These are phyloP conservation scores for Malassezia vespertilionis DNA, from an alignment of 1,284 basidiomycete genomes.

Conservation along the genomic window DNA sequence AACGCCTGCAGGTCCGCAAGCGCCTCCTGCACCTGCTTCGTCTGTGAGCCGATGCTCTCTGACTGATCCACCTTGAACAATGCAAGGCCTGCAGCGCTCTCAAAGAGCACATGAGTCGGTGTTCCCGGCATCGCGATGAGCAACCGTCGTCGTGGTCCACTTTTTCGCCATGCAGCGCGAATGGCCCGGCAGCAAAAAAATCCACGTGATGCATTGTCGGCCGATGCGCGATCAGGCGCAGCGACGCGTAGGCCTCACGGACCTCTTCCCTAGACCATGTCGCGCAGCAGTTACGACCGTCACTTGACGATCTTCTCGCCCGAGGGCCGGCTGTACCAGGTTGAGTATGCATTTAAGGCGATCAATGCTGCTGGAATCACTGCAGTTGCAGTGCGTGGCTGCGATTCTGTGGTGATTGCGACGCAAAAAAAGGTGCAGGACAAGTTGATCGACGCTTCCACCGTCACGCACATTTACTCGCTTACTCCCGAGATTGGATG, in stretches of 20 bases:
- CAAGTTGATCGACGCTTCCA: conserved; percentile 89
- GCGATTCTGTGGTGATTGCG: conserved; percentile 86
- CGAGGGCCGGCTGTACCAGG: conserved; percentile 45
- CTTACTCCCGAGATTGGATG: conserved; percentile 94
- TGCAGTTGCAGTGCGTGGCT: conserved; percentile 79
- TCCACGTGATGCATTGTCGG: conserved; percentile 12
- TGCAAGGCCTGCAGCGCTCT: conserved; percentile 88
- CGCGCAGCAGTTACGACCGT: conserved; percentile 44
- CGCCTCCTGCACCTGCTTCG: conserved; percentile 65
- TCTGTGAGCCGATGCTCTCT: conserved; percentile 78
- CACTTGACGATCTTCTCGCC: conserved; percentile 47
- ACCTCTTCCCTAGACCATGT: conserved; percentile 29
- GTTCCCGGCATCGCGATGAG: conserved; percentile 42
- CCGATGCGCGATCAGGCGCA: conserved; percentile 5
- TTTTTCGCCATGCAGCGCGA: not conserved
- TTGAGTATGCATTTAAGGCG: conserved; percentile 90
- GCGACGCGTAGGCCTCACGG: conserved; percentile 10
- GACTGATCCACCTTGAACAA: conserved; percentile 79
- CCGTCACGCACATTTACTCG: conserved; percentile 89
- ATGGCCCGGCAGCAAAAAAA: not conserved
- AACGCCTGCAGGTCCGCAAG: conserved; percentile 71
- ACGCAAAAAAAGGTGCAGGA: conserved; percentile 98
- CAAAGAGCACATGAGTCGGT: conserved; percentile 70
- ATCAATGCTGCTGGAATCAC: conserved; percentile 94
- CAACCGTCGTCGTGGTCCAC: no score